These are phyloP conservation scores for Paxillus involutus DNA, from an alignment of 768 basidiomycete species.

Conservation along the genomic window DNA sequence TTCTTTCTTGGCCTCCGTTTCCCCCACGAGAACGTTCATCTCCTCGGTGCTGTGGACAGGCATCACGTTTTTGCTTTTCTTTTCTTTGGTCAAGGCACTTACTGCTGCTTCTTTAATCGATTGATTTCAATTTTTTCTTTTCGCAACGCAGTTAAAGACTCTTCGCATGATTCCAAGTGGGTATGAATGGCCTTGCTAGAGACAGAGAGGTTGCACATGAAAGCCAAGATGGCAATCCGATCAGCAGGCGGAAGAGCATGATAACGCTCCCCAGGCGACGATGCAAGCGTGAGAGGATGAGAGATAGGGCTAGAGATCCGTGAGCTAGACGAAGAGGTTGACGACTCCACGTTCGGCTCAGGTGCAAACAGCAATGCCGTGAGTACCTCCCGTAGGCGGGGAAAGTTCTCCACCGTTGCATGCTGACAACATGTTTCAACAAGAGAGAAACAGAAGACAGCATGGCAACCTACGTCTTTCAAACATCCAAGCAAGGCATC, in stretches of 20 bases:
- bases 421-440: conserved; percentile 47
- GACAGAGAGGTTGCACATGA: conserved; percentile 86
- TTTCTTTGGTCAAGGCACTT: conserved; percentile 34
- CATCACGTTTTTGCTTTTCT: conserved; percentile 12
- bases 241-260: conserved; percentile 69
- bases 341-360: conserved; percentile 42
- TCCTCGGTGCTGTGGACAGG: conserved; percentile 58
- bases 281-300: conserved; percentile 38
- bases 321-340: conserved; percentile 46
- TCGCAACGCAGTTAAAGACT: conserved; percentile 84
- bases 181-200: conserved; percentile 87
- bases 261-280: conserved; percentile 70
- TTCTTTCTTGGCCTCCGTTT: conserved; percentile 48
- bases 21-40: conserved; percentile 63
- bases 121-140: conserved; percentile 98
- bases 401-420: conserved; percentile 70
- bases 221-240: conserved; percentile 82
- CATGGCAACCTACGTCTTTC: conserved; percentile 74
- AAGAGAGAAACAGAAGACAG: not conserved
- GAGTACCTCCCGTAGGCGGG: conserved; percentile 67
- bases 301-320: conserved; percentile 47
- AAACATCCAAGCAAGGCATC: conserved; percentile 86
- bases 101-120: conserved; percentile 86
- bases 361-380: conserved; percentile 74
- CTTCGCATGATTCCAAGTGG: conserved; percentile 89